phyloP scores from a whole-genome alignment of 441 rosid species.

The Erysimum cheiri region DNA sequence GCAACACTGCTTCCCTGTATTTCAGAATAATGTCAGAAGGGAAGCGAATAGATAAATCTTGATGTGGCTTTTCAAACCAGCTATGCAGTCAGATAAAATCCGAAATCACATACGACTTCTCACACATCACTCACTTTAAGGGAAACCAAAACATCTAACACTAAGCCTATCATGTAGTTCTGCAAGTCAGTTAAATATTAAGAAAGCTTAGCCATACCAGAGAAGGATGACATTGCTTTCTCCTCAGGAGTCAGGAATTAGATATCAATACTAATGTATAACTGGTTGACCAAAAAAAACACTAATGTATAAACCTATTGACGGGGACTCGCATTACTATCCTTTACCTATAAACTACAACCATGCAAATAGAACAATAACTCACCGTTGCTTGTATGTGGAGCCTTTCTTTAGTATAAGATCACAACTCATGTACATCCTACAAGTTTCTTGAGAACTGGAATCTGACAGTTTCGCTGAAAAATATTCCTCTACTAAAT shows the following conservation, averaged over 20 bases:
- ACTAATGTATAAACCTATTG: constrained; percentile 7
- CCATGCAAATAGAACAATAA: constrained; percentile 21
- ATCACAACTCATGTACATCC: constrained; percentile 62
- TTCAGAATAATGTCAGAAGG: constrained; percentile 21
- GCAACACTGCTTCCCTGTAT: constrained; percentile 74
- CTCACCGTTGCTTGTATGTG: constrained; percentile 68
- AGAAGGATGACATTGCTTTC: not conserved
- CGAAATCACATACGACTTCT: not conserved
- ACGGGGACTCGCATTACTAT: not conserved
- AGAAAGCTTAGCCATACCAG: constrained; percentile 13
- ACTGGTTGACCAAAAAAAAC: not conserved
- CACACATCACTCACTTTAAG: constrained; percentile 21
- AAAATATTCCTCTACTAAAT: constrained; percentile 67
- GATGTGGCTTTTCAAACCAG: constrained; percentile 23
- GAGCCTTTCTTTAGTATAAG: constrained; percentile 72
- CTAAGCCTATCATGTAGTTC: not conserved
- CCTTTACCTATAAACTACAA: constrained; percentile 18
- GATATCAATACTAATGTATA: constrained; percentile 1
- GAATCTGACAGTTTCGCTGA: constrained; percentile 62
- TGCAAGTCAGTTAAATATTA: not conserved
- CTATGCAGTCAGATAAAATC: not conserved
- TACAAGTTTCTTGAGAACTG: constrained; percentile 66
- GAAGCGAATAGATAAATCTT: not conserved
- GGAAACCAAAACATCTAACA: constrained; percentile 10
- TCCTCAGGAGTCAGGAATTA: not conserved